Evolutionary conservation across 805 yeast species (phyloP).

Genomic region (Gaillardinia entomophila): DNA sequence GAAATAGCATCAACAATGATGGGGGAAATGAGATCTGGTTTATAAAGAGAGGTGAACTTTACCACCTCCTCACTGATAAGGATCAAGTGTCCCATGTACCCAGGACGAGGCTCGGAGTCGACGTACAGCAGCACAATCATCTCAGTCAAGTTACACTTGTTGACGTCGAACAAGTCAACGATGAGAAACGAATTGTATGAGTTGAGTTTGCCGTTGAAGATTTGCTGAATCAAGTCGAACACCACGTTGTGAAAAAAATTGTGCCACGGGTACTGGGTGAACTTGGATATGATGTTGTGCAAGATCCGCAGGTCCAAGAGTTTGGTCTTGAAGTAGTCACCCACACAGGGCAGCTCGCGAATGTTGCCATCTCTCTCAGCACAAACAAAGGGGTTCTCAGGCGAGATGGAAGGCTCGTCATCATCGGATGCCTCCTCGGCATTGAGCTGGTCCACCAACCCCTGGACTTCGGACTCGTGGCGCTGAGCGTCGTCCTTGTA

Average conservation of each 20-base stretch:
- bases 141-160: conserved; percentile 40
- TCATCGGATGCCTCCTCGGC: conserved; percentile 35
- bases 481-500: background rate
- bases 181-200: conserved; percentile 63
- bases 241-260: conserved; percentile 96
- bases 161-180: conserved; percentile 18
- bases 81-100: conserved; percentile 96
- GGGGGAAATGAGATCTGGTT: conserved; percentile 55
- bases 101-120: conserved; percentile 59
- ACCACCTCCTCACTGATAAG: conserved; percentile 93
- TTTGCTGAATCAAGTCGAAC: conserved; percentile 92
- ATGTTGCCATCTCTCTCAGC: conserved; percentile 24
- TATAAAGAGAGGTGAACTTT: conserved; percentile 64
- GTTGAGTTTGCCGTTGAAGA: conserved; percentile 86
- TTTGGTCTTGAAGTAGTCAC: conserved; percentile 81
- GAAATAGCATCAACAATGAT: conserved; percentile 43
- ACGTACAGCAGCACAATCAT: conserved; percentile 37
- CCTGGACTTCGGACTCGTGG: background rate
- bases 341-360: conserved; percentile 63
- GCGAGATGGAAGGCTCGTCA: conserved; percentile 39
- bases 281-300: conserved; percentile 61
- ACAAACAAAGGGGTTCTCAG: conserved; percentile 40
- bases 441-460: conserved; percentile 18
- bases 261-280: conserved; percentile 91
- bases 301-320: conserved; percentile 70